phyloP scores from a whole-genome alignment of 352 stramenopile species.

The Phytophthora pseudosyringae region DNA sequence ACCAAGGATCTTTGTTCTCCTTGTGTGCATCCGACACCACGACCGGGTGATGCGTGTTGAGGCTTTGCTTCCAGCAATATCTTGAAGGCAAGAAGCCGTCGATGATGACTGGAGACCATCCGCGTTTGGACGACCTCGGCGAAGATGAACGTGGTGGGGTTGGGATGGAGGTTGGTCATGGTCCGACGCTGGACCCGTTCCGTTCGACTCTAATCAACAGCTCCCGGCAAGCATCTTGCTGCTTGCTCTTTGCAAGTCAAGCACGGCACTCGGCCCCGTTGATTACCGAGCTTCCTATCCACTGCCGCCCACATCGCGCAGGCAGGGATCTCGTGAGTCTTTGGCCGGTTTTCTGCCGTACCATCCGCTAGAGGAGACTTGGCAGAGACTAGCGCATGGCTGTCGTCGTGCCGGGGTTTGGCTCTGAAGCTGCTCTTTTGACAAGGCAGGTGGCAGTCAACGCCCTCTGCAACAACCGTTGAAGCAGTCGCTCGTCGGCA shows the following conservation, averaged over 20 bases:
- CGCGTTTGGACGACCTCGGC: conserved; percentile 15
- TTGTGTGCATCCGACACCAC: neutral
- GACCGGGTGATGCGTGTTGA: conserved; percentile 14
- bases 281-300: conserved; percentile 7
- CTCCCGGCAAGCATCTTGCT: conserved; percentile 13
- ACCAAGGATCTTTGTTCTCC: no score
- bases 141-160: neutral
- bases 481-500: conserved; percentile 15
- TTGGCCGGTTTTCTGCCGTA: conserved; percentile 9
- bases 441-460: neutral
- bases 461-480: conserved; percentile 19
- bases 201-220: neutral
- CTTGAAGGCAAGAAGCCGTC: conserved; percentile 12
- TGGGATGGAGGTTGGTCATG: conserved; percentile 4
- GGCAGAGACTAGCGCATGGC: conserved; percentile 14
- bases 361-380: conserved; percentile 23
- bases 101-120: conserved; percentile 12
- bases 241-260: neutral
- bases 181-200: neutral
- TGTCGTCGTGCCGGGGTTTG: conserved; percentile 30
- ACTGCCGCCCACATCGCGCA: conserved; percentile 2
- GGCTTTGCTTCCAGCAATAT: conserved; percentile 19
- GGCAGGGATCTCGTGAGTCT: no score
- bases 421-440: neutral
- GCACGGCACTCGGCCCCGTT: conserved; percentile 2